A percentile compares a stretch with the other conserved stretches of the same genome.
phyloP scores from a whole-genome alignment of 805 yeast species.

The Starmerella floricola region DNA sequence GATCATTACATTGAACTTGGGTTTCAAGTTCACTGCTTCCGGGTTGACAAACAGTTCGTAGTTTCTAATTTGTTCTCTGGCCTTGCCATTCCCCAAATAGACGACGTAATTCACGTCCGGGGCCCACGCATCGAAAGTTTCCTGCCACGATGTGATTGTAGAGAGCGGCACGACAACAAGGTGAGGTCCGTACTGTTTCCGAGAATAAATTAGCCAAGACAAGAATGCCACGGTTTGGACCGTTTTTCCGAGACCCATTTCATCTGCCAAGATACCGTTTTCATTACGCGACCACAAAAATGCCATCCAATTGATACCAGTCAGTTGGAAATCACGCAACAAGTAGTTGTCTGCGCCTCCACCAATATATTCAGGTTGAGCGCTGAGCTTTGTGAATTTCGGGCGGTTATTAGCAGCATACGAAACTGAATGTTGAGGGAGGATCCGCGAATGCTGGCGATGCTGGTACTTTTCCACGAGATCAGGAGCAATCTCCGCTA shows the following conservation, averaged over 20 bases:
- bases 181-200: conserved; percentile 97
- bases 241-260: conserved; percentile 97
- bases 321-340: conserved; percentile 90
- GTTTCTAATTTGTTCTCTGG: conserved; percentile 71
- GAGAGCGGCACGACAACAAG: conserved; percentile 91
- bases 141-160: conserved; percentile 98
- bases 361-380: conserved; percentile 81
- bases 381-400: conserved; percentile 68
- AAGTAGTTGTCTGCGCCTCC: conserved; percentile 40
- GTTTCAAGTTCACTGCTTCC: conserved; percentile 45
- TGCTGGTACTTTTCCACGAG: conserved; percentile 75
- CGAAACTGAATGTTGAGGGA: conserved; percentile 68
- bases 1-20: conserved; percentile 79
- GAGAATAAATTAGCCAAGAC: conserved; percentile 87
- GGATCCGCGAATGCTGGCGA: conserved; percentile 67
- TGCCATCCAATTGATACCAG: conserved; percentile 99
- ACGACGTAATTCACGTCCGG: conserved; percentile 90
- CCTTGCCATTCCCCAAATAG: conserved; percentile 81
- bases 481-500: conserved; percentile 71
- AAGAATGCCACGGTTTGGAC: conserved; percentile 92
- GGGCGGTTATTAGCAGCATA: conserved; percentile 66
- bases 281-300: conserved; percentile 95
- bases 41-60: conserved; percentile 63
- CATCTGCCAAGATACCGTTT: conserved; percentile 95
- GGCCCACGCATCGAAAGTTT: conserved; percentile 94